These are phyloP conservation scores for Aspergillus puulaauensis DNA, from an alignment of 2,329 filamentous ascomycete genomes.

Conservation along the genomic window DNA sequence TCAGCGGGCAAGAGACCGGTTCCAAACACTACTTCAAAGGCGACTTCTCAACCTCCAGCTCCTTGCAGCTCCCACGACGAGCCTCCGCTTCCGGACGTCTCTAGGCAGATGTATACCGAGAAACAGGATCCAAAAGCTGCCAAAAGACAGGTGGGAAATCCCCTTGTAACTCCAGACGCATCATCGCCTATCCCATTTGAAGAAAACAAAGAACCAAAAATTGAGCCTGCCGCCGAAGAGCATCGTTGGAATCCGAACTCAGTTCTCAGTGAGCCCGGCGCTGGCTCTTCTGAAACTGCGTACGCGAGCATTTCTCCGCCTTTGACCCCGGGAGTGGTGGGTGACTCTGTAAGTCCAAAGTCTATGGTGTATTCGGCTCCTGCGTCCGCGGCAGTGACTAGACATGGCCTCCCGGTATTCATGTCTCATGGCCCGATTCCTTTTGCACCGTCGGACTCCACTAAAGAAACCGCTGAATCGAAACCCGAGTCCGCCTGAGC, in stretches of 20 bases:
- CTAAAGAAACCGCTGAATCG: neutral
- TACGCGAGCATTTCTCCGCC: constrained; percentile 22
- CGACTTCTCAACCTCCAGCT: constrained; percentile 7
- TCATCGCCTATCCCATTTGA: constrained; percentile 7
- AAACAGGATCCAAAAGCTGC: neutral
- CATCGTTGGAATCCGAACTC: constrained; percentile 4
- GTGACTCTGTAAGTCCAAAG: constrained; percentile 16
- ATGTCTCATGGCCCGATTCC: constrained; percentile 46
- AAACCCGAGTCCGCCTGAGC: neutral
- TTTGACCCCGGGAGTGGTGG: constrained; percentile 21
- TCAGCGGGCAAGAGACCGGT: constrained; percentile 15
- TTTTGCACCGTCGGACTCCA: constrained; percentile 31
- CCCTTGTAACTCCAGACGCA: constrained; percentile 1
- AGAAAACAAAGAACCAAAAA: neutral
- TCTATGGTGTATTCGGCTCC: constrained; percentile 30
- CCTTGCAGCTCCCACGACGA: neutral
- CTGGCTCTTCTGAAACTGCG: constrained; percentile 2
- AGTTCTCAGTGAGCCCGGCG: neutral
- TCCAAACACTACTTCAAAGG: constrained; percentile 3
- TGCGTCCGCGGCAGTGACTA: constrained; percentile 32
- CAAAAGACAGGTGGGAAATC: neutral
- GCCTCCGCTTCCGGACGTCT: constrained; percentile 1
- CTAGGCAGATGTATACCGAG: neutral
- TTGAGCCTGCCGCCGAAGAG: neutral
- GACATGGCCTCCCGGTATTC: constrained; percentile 50